These are phyloP conservation scores for Cruciata laevipes DNA, from an alignment of 257 asterid species.

Conservation along the genomic window DNA sequence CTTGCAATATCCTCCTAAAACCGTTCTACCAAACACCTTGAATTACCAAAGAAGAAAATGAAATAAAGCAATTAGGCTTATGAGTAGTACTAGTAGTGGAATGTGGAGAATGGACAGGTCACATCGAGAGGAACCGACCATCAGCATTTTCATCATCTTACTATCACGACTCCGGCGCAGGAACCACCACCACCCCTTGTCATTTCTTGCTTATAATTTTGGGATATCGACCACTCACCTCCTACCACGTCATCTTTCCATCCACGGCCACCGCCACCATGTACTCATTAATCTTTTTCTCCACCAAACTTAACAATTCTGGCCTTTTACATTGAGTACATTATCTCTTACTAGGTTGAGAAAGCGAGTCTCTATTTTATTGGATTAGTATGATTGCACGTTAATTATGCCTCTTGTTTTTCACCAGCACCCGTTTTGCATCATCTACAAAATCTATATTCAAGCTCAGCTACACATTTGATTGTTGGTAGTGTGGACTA, in stretches of 20 bases:
- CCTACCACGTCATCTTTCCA: slow-evolving; percentile 28
- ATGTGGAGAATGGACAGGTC: background rate
- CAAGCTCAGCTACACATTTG: too few species aligned
- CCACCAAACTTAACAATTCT: background rate
- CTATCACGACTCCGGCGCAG: background rate
- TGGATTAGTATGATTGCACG: too few species aligned
- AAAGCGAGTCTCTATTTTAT: too few species aligned
- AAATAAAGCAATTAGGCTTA: too few species aligned
- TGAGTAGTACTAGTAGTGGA: too few species aligned
- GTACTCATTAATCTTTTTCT: slow-evolving; percentile 1
- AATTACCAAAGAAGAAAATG: too few species aligned
- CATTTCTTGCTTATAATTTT: slow-evolving; percentile 10
- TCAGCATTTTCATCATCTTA: background rate
- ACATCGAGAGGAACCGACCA: slow-evolving; percentile 37
- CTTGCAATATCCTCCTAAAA: too few species aligned
- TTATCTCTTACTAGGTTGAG: background rate
- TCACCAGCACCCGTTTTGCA: too few species aligned
- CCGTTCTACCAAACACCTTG: too few species aligned
- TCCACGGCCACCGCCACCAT: slow-evolving; percentile 14
- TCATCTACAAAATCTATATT: too few species aligned
- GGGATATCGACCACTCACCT: slow-evolving; percentile 21
- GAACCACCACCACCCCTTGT: slow-evolving; percentile 19
- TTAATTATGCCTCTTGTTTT: too few species aligned
- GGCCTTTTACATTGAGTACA: background rate
- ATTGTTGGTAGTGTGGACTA: too few species aligned